Conservation (phyloP, 1,284 basidiomycete species). For the Cryptococcus hybrid region DNA sequence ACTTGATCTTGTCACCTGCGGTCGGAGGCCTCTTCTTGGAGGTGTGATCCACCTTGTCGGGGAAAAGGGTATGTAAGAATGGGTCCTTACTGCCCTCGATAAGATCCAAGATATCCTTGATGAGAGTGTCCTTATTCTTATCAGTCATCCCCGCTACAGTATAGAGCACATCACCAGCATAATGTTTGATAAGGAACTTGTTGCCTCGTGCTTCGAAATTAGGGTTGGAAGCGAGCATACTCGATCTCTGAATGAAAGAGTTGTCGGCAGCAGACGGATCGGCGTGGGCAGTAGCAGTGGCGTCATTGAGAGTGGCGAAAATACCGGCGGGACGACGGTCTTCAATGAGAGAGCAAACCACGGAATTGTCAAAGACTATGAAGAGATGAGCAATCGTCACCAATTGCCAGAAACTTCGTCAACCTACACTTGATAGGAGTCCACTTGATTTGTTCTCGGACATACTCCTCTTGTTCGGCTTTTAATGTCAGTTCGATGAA, state of each 20-base stretch:
- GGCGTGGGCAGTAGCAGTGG: conserved; percentile 96
- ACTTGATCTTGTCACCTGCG: conserved; percentile 97
- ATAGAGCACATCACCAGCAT: conserved; percentile 99
- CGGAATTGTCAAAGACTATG: conserved; percentile 52
- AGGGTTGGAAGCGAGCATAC: conserved; percentile 73
- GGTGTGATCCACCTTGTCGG: conserved; percentile 90
- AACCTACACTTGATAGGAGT: conserved; percentile 82
- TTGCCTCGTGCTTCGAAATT: conserved; percentile 91
- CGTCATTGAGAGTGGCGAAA: conserved; percentile 97
- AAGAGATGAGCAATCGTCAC: not conserved
- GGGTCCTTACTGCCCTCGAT: conserved; percentile 73
- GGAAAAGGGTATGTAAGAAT: conserved; percentile 88
- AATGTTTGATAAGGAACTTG: conserved; percentile 90
- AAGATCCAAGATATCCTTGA: conserved; percentile 93
- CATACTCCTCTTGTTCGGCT: conserved; percentile 99
- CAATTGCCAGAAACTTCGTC: not conserved
- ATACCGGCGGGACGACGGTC: conserved; percentile 94
- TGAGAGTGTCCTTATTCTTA: conserved; percentile 98
- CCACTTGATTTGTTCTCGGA: conserved; percentile 98
- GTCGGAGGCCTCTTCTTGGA: conserved; percentile 98
- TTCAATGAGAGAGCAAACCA: conserved; percentile 98
- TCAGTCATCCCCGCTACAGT: conserved; percentile 98
- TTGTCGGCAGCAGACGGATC: conserved; percentile 96
- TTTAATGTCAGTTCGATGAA: conserved; percentile 99
- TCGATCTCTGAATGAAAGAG: conserved; percentile 91